A percentile compares a stretch with the other conserved stretches of the same genome.
Conservation (phyloP, 441 rosid species). For the Mallotus japonicus region DNA sequence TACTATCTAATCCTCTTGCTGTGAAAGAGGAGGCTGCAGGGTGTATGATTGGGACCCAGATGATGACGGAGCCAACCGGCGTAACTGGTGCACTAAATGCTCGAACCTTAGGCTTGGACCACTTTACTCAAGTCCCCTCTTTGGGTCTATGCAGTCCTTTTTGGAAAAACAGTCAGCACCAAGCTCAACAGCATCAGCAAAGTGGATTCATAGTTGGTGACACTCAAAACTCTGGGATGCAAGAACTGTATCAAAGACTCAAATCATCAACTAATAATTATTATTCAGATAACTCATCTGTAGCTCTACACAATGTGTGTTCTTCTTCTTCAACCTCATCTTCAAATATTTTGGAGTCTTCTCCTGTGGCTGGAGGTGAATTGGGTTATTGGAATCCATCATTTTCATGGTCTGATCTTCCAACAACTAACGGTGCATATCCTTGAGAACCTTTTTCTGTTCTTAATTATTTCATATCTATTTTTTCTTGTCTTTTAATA, state of each 20-base stretch:
- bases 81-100: slow-evolving; percentile 29
- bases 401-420: slow-evolving; percentile 65
- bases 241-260: slow-evolving; percentile 61
- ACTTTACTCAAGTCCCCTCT: slow-evolving; percentile 38
- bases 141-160: slow-evolving; percentile 44
- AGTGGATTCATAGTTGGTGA: slow-evolving; percentile 38
- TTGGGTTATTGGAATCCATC: slow-evolving; percentile 60
- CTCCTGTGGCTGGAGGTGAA: slow-evolving; percentile 47
- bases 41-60: slow-evolving; percentile 35
- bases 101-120: slow-evolving; percentile 39
- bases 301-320: slow-evolving; percentile 36
- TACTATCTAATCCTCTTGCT: slow-evolving; percentile 21
- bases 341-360: slow-evolving; percentile 46
- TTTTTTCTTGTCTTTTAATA: not conserved
- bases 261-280: slow-evolving; percentile 39
- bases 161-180: slow-evolving; percentile 43
- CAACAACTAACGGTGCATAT: slow-evolving; percentile 58
- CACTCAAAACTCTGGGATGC: slow-evolving; percentile 53
- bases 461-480: slow-evolving; percentile 9
- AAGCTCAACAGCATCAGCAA: slow-evolving; percentile 36
- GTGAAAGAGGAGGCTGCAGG: slow-evolving; percentile 42
- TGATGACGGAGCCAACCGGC: slow-evolving; percentile 34
- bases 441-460: slow-evolving; percentile 32
- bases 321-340: slow-evolving; percentile 35
- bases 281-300: slow-evolving; percentile 38